Evolutionary conservation across 495 filamentous ascomycete species (phyloP).

Genomic region (Aspergillus affinis): DNA sequence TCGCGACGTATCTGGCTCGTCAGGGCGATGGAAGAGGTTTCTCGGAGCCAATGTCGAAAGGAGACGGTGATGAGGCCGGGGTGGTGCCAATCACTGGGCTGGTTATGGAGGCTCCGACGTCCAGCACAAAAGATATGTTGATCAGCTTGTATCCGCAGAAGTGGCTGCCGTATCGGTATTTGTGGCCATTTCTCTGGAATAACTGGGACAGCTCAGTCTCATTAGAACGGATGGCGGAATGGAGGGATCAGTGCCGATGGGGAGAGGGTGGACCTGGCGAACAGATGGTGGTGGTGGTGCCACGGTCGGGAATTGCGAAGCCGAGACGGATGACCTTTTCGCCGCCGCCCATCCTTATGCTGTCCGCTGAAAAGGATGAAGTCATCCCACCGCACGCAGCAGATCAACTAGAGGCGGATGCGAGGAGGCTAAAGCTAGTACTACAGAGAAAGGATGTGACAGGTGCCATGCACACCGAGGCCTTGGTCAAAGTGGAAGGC

Average conservation of each 20-base stretch:
- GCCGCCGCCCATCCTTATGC: conserved; percentile 50
- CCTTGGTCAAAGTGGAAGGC: conserved; percentile 40
- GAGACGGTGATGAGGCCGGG: not conserved
- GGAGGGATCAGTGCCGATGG: conserved; percentile 11
- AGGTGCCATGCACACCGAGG: conserved; percentile 56
- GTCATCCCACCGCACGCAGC: conserved; percentile 61
- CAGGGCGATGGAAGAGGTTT: conserved; percentile 19
- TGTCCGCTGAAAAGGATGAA: conserved; percentile 67
- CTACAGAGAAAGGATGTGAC: conserved; percentile 35
- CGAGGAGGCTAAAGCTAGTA: conserved; percentile 28
- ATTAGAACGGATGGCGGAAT: conserved; percentile 34
- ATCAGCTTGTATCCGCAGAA: conserved; percentile 73
- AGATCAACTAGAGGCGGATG: conserved; percentile 44
- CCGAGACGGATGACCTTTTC: not conserved
- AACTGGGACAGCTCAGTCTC: conserved; percentile 48
- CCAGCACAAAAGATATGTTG: conserved; percentile 72
- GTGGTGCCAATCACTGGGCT: conserved; percentile 46
- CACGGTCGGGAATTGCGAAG: not conserved
- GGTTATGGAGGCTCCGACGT: conserved; percentile 76
- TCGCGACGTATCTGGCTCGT: conserved; percentile 43
- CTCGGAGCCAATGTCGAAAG: conserved; percentile 18
- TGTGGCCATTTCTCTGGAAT: conserved; percentile 54
- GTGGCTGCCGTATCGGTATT: conserved; percentile 76
- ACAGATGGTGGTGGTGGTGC: not conserved
- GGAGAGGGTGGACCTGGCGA: not conserved